phyloP scores from a whole-genome alignment of 1,284 basidiomycete genomes.

The Ganoderma multipileum region DNA sequence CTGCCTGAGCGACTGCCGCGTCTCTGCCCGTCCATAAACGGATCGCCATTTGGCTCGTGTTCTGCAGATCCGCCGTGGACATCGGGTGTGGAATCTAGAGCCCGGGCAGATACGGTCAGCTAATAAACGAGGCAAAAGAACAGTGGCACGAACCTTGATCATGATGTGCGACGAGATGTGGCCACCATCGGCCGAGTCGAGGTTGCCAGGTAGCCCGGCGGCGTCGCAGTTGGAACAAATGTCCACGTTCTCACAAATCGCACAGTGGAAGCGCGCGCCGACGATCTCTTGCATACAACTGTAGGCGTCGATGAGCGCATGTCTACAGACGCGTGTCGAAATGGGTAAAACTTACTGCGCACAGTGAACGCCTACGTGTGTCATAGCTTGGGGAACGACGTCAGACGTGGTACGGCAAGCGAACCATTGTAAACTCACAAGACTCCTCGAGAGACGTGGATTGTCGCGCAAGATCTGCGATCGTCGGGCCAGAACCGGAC shows the following conservation, averaged over 20 bases:
- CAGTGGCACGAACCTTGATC: slow-evolving; percentile 73
- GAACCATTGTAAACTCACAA: slow-evolving; percentile 52
- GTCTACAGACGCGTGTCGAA: not conserved
- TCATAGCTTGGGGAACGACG: slow-evolving; percentile 17
- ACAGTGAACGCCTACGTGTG: slow-evolving; percentile 50
- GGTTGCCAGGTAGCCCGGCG: slow-evolving; percentile 80
- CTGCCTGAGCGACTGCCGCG: slow-evolving; percentile 58
- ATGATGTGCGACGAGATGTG: slow-evolving; percentile 87
- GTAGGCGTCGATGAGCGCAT: slow-evolving; percentile 15
- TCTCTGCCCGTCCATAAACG: slow-evolving; percentile 81
- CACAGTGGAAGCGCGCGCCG: slow-evolving; percentile 90
- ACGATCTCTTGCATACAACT: slow-evolving; percentile 90
- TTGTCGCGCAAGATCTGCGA: slow-evolving; percentile 42
- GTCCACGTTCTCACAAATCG: slow-evolving; percentile 82
- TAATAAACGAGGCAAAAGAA: not conserved
- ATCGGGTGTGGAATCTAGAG: slow-evolving; percentile 84
- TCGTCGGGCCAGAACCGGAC: slow-evolving; percentile 31
- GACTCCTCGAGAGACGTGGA: slow-evolving; percentile 52
- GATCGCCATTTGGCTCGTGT: slow-evolving; percentile 67
- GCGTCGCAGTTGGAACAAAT: slow-evolving; percentile 92
- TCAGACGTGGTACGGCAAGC: not conserved
- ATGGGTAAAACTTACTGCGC: slow-evolving; percentile 66
- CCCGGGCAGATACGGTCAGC: not conserved
- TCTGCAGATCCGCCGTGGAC: slow-evolving; percentile 71
- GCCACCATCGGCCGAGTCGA: slow-evolving; percentile 77